These are phyloP conservation scores for Lagenaria siceraria DNA, from an alignment of 306 rosid genomes.

Conservation along the genomic window DNA sequence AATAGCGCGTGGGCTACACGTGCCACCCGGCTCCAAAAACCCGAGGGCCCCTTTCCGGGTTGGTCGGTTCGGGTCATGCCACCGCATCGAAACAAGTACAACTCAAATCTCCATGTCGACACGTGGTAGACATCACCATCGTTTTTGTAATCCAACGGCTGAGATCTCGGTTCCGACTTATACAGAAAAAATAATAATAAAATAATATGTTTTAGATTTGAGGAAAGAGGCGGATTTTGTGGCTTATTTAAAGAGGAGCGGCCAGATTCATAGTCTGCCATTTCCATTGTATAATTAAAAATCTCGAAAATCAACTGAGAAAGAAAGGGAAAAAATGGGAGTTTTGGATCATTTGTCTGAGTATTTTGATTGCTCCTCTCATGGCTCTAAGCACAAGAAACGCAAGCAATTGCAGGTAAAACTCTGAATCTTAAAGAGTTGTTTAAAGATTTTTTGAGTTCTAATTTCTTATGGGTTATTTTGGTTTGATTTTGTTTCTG, in stretches of 20 bases:
- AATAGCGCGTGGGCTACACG: not conserved
- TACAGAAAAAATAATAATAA: not conserved
- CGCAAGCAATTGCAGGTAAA: constrained; percentile 64
- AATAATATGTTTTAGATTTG: not conserved
- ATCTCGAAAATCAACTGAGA: not conserved
- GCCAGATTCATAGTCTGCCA: not conserved
- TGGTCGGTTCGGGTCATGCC: constrained; percentile 2
- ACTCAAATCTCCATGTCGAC: not conserved
- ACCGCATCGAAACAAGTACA: not conserved
- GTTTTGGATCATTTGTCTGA: constrained; percentile 32
- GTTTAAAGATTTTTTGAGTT: too few relatives aligned
- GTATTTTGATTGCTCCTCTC: constrained; percentile 29
- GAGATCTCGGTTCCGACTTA: not conserved
- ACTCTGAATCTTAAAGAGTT: too few relatives aligned
- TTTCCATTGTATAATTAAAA: not conserved
- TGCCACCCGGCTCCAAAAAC: not conserved
- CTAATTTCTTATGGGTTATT: not conserved
- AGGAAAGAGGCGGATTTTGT: not conserved
- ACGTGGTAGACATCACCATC: not conserved
- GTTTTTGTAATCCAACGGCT: not conserved
- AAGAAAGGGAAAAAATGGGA: constrained; percentile 14
- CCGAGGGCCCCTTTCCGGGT: not conserved
- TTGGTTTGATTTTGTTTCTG: not conserved
- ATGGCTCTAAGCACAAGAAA: constrained; percentile 15
- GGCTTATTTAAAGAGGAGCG: not conserved